Evolutionary conservation across 805 yeast species (phyloP), one percentile per base, ranked within the genome.

Genomic region (Metschnikowia borealis): DNA sequence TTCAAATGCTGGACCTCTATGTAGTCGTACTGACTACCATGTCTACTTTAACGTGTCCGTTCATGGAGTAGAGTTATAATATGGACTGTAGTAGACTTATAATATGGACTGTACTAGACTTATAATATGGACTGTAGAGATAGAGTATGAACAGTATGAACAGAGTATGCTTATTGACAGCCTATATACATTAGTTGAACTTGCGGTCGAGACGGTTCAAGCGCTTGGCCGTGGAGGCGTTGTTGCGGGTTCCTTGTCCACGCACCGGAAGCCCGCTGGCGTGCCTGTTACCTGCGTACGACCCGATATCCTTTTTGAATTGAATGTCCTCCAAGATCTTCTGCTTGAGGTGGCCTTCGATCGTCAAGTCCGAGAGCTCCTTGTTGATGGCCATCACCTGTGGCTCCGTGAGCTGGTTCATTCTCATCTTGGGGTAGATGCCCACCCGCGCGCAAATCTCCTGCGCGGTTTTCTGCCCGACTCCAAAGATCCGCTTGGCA

Each of bases 181-280:
- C 5, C 29, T 39, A 49, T 43, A 41, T 45, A 42, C 44, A 46
- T 46, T 34, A 42, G 38, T 42, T 42, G 14, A 53, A 50, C 38
- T 53, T 71, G 75, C 94, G 84, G 55, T 87, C 85, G 46, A 88
- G 68, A 62, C 80, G 83, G 71, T 92, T 92, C 69, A 92, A 79
- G 68, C 82, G 84, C 73, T 83, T 84, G 18, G 98, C 99, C 23
- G 96, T 92, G 64, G 79, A 77, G 33, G 96, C 96, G 65, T 94
- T 94, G 55, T 86, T 88, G 74, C 89, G 83, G 15, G 99, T 94
- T 54, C 85, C 79, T 76, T 94, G 98, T 61, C 99, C 99, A 66
- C 74, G 70, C 32, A 73, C 78, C 41, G 78, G 78, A 53, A 72
- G 69, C 37, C 95, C 92, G 68, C 83, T 74, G 40, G 90, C 86